Conservation (phyloP, 371 early-diverging fungal species). For the Mucor circinelloides region DNA sequence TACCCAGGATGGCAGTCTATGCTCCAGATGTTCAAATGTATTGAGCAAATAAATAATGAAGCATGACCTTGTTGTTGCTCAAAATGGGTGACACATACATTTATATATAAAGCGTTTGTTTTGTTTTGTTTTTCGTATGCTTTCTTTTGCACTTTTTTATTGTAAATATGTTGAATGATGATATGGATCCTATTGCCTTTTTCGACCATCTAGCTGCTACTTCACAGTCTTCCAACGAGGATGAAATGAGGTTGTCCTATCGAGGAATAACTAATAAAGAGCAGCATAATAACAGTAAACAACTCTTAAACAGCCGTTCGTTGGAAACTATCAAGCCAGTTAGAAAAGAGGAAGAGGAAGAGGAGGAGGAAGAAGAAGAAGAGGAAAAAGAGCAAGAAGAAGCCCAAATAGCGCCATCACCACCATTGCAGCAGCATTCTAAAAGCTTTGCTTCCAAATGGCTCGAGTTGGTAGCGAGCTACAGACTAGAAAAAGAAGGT, state of each 20-base stretch:
- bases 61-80: neutral
- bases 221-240: slow-evolving; percentile 10
- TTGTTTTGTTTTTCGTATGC: neutral
- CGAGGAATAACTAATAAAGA: neutral
- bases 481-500: slow-evolving; percentile 32
- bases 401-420: neutral
- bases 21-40: slow-evolving; percentile 44
- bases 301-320: neutral
- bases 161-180: neutral
- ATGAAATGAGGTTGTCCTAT: neutral
- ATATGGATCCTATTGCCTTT: slow-evolving; percentile 27
- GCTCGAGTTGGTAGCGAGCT: slow-evolving; percentile 25
- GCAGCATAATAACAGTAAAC: neutral
- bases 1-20: slow-evolving; percentile 32
- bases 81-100: neutral
- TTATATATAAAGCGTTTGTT: neutral
- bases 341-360: neutral
- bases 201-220: slow-evolving; percentile 27
- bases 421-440: neutral
- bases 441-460: slow-evolving; percentile 8
- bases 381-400: neutral
- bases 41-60: slow-evolving; percentile 15
- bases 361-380: neutral
- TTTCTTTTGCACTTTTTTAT: slow-evolving; percentile 13
- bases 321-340: neutral